Conservation (phyloP, 352 stramenopile species). For the Phytophthora pluvialis region DNA sequence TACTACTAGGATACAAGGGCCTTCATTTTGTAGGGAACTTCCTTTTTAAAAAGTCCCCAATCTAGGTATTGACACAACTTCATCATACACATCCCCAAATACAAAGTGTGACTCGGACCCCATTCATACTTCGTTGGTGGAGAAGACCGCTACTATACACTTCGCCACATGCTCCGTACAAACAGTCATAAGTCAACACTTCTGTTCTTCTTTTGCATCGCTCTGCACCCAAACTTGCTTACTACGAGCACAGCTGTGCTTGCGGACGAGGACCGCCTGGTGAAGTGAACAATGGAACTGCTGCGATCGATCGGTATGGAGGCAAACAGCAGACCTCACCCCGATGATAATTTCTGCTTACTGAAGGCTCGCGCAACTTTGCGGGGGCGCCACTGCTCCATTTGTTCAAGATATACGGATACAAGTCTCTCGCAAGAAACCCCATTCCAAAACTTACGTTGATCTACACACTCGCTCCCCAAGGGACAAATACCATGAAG, state of each 20-base stretch:
- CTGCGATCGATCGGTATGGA: conserved; percentile 16
- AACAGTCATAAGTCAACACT: conserved; percentile 4
- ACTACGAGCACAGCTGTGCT: conserved; percentile 1
- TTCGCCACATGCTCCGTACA: conserved; percentile 18
- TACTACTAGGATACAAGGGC: too few relatives aligned
- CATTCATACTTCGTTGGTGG: not conserved
- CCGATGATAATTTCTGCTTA: conserved; percentile 10
- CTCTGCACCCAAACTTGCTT: not conserved
- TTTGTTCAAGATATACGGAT: too few relatives aligned
- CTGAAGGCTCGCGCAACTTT: conserved; percentile 1
- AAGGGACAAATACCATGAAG: conserved; percentile 17
- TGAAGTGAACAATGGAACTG: conserved; percentile 15
- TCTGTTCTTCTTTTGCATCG: not conserved
- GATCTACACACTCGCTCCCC: not conserved
- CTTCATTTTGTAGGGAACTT: not conserved
- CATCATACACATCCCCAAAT: not conserved
- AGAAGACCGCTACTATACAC: not conserved
- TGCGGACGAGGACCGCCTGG: not conserved
- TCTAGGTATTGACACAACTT: not conserved
- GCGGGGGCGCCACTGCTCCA: not conserved
- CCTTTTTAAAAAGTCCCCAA: not conserved
- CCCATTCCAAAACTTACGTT: conserved; percentile 19
- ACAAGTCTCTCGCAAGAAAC: not conserved
- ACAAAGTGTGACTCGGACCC: conserved; percentile 1
- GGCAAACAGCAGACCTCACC: conserved; percentile 9